Conservation (phyloP, 345 rosid genomes). For the Citrus hindsii region DNA sequence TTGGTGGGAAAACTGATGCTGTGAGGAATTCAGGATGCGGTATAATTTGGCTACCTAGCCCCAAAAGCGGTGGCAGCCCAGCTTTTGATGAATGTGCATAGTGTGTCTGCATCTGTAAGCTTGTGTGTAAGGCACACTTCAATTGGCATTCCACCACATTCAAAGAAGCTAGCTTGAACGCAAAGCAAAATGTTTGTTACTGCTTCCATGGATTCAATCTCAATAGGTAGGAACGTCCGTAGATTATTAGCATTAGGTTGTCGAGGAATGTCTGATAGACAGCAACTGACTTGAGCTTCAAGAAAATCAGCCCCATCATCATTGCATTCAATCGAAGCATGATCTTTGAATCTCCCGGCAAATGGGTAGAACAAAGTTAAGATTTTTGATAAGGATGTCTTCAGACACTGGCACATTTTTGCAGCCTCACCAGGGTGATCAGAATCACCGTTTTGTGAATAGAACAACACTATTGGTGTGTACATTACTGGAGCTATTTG, state of each 20-base stretch:
- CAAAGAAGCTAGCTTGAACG: slow-evolving; percentile 24
- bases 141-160: slow-evolving; percentile 45
- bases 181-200: neutral
- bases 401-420: slow-evolving; percentile 10
- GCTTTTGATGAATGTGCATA: neutral
- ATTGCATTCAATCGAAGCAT: slow-evolving; percentile 29
- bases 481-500: slow-evolving; percentile 27
- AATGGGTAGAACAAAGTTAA: slow-evolving; percentile 10
- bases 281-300: slow-evolving; percentile 26
- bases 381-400: slow-evolving; percentile 14
- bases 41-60: neutral
- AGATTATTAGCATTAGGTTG: too few species aligned
- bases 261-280: slow-evolving; percentile 13
- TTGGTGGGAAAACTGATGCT: neutral
- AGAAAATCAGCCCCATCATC: slow-evolving; percentile 39
- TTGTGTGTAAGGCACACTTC: slow-evolving; percentile 34
- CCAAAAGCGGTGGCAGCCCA: neutral
- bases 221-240: too few species aligned
- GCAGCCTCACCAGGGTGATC: neutral
- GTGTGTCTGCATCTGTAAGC: slow-evolving; percentile 24
- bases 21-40: neutral
- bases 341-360: slow-evolving; percentile 12
- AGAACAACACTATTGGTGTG: slow-evolving; percentile 19
- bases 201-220: slow-evolving; percentile 1
- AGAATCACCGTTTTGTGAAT: neutral